A percentile compares a stretch with the other conserved stretches of the same genome.
Conservation (phyloP, 129 eudicot genomes). For the Mikania micrantha region DNA sequence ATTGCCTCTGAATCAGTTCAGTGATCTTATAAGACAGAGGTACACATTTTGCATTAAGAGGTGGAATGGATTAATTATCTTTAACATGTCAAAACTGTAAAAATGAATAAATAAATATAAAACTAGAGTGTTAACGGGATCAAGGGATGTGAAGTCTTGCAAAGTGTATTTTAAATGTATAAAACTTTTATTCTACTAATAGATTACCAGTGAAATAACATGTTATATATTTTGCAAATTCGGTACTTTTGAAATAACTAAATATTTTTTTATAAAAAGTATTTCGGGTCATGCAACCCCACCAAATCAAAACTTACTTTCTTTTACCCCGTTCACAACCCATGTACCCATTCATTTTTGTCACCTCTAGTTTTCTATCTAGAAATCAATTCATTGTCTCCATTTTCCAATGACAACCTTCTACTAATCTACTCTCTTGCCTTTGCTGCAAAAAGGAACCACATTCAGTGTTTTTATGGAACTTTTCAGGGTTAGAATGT, state of each 20-base stretch:
- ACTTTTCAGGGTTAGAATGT: background rate
- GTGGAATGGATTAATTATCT: background rate
- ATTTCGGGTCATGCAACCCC: background rate
- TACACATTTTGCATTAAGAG: no score
- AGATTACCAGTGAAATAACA: background rate
- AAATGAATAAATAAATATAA: background rate
- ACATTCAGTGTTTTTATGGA: background rate
- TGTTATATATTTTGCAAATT: background rate
- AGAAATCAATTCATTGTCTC: background rate
- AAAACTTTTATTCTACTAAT: background rate
- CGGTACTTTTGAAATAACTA: background rate
- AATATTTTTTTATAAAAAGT: background rate
- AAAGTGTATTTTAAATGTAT: background rate
- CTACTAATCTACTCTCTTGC: background rate
- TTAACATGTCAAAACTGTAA: background rate
- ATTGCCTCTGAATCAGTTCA: conserved; percentile 60
- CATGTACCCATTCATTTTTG: background rate
- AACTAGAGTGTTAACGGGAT: background rate
- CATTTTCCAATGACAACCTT: background rate
- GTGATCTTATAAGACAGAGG: no score
- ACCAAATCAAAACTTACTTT: background rate
- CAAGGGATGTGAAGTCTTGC: background rate
- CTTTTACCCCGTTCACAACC: background rate
- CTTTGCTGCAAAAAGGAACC: background rate
- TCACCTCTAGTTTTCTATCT: background rate